Base-by-base conservation (phyloP, 768 basidiomycete species). In the Tricholoma bakamatsutake region DNA sequence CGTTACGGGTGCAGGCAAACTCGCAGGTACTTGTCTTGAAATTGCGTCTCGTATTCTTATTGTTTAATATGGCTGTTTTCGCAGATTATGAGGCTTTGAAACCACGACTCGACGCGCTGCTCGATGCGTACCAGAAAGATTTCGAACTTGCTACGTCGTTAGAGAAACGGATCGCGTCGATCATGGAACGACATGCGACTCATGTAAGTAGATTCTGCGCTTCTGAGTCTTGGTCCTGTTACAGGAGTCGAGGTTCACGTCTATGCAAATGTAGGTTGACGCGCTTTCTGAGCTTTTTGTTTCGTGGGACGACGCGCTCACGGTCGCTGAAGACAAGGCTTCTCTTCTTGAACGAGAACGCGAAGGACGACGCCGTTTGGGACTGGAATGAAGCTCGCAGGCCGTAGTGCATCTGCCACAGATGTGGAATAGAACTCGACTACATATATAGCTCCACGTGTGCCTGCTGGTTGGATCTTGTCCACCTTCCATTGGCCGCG, bases 281-380 rank as follows among this genome's bases (percentile, higher is more conserved):
- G 80, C 83, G 1, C 75, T 93, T 1, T 93, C 91, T 11, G 90
- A 92, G 60, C 73, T 93, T 18, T 93, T 93, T 57, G 86, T 93
- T 6, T 81, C 80, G 12, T 93, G 91, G 90, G 89, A 93, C 60
- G 88, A 92, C 55, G 78, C 84, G 0, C 68, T 92, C 9, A 75
- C 78, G n/a, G 82, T 81, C 45, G 79, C 83, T 4, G 90, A 92
- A 64, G 78, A 80, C 53, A 80, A 80, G 51, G 68, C 84, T 5
- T 69, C 70, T 27, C 74, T 70, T 35, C 63, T 89, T 53, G 88
- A 91, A 64, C 79, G 78, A 54, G 82, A 85, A 42, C 77, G 75
- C 57, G 76, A 75, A 11, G 87, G 88, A 65, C 76, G 80, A 52
- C 73, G 69, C 57, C 80, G 81, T 27, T 70, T 90, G 27, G 90